Evolutionary conservation across 768 basidiomycete species (phyloP).

Genomic region (Boletus rufocinnamomeus): DNA sequence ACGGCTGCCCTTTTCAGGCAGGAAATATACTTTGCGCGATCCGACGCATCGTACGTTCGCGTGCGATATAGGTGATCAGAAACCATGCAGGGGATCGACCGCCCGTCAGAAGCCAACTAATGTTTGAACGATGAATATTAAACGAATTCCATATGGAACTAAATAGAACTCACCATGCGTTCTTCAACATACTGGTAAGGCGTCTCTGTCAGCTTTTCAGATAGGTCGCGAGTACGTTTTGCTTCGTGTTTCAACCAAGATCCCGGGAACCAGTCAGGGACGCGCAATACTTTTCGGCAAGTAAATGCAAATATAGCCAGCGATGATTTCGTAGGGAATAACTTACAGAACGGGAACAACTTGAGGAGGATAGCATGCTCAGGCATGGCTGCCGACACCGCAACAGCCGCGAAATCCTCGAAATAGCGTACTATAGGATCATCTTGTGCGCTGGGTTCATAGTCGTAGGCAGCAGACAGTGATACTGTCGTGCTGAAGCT

Average conservation of each 20-base stretch:
- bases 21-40: background rate
- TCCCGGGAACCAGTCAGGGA: slow-evolving; percentile 22
- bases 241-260: slow-evolving; percentile 8
- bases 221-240: background rate
- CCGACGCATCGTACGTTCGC: background rate
- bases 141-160: background rate
- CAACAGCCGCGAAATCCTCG: background rate
- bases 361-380: slow-evolving; percentile 4
- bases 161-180: background rate
- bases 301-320: background rate
- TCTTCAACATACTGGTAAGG: slow-evolving; percentile 1
- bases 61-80: slow-evolving; percentile 1
- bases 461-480: slow-evolving; percentile 3
- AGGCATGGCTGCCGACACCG: background rate
- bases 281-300: slow-evolving; percentile 17
- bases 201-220: background rate
- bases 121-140: background rate
- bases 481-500: background rate
- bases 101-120: background rate
- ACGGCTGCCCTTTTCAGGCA: background rate
- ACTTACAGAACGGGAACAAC: slow-evolving; percentile 5
- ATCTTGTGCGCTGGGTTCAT: slow-evolving; percentile 1
- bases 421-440: background rate
- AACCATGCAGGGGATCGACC: background rate
- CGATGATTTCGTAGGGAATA: background rate